phyloP scores from a whole-genome alignment of 2,329 filamentous ascomycete genomes.

The Trichothecium sympodiale region DNA sequence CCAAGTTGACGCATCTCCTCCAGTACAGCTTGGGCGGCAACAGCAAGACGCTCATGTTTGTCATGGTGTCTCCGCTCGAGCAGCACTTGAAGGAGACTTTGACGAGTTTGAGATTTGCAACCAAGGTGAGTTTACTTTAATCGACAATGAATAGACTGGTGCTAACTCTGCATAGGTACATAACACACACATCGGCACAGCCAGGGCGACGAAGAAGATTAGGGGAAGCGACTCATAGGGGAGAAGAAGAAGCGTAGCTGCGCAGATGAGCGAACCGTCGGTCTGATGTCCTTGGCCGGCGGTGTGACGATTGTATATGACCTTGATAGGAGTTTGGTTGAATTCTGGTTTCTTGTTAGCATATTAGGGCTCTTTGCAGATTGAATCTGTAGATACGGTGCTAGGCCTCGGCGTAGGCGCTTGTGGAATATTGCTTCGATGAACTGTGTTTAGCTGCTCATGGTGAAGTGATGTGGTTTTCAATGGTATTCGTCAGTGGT shows the following conservation, averaged over 20 bases:
- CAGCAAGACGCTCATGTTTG: conserved; percentile 97
- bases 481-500: too few species aligned
- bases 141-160: not conserved
- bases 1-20: conserved; percentile 89
- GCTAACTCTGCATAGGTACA: conserved; percentile 44
- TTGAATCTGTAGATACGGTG: too few species aligned
- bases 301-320: too few species aligned
- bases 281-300: too few species aligned
- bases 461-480: too few species aligned
- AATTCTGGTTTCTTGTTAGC: too few species aligned
- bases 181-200: conserved; percentile 87
- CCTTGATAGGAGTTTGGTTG: too few species aligned
- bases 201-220: conserved; percentile 61
- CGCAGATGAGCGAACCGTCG: too few species aligned
- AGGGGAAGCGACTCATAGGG: conserved; percentile 24
- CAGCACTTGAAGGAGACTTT: conserved; percentile 86
- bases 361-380: too few species aligned
- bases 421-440: too few species aligned
- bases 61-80: conserved; percentile 91
- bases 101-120: conserved; percentile 91
- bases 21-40: conserved; percentile 93
- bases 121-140: conserved; percentile 52
- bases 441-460: too few species aligned
- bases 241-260: not conserved
- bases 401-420: too few species aligned